Evolutionary conservation across 208 protist species (phyloP).

Genomic region (Zelonia costaricensis): DNA sequence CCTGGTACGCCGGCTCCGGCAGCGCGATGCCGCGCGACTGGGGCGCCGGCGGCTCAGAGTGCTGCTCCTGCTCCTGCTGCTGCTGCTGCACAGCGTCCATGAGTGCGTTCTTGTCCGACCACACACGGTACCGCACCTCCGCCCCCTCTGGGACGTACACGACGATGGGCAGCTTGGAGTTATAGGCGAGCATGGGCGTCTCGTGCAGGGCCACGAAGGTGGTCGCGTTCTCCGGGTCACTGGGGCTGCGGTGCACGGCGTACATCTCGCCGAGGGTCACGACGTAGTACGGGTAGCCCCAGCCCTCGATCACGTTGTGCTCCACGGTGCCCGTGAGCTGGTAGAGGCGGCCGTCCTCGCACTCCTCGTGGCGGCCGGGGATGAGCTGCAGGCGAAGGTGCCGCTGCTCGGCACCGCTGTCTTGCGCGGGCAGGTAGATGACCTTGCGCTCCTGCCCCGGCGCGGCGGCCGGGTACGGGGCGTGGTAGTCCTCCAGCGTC

Average conservation of each 20-base stretch:
- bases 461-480: constrained; percentile 61
- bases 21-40: too few relatives aligned
- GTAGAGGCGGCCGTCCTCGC: constrained; percentile 52
- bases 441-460: constrained; percentile 68
- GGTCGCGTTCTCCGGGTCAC: constrained; percentile 13
- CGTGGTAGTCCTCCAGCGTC: constrained; percentile 55
- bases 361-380: constrained; percentile 49
- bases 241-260: constrained; percentile 18
- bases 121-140: constrained; percentile 56
- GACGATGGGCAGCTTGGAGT: constrained; percentile 55
- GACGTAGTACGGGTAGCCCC: constrained; percentile 59
- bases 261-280: constrained; percentile 34
- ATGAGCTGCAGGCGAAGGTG: constrained; percentile 72
- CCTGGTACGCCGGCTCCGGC: background rate
- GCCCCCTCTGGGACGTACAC: constrained; percentile 51
- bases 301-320: constrained; percentile 45
- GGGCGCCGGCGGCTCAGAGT: background rate
- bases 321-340: constrained; percentile 47
- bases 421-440: constrained; percentile 64
- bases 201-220: constrained; percentile 43
- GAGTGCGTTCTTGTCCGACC: constrained; percentile 23
- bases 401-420: constrained; percentile 25
- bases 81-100: background rate
- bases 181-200: constrained; percentile 31
- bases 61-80: background rate